A percentile compares a stretch with the other conserved stretches of the same genome.
These are phyloP conservation scores for Alternaria arbusti DNA, from an alignment of 2,329 filamentous ascomycete species.

Conservation along the genomic window DNA sequence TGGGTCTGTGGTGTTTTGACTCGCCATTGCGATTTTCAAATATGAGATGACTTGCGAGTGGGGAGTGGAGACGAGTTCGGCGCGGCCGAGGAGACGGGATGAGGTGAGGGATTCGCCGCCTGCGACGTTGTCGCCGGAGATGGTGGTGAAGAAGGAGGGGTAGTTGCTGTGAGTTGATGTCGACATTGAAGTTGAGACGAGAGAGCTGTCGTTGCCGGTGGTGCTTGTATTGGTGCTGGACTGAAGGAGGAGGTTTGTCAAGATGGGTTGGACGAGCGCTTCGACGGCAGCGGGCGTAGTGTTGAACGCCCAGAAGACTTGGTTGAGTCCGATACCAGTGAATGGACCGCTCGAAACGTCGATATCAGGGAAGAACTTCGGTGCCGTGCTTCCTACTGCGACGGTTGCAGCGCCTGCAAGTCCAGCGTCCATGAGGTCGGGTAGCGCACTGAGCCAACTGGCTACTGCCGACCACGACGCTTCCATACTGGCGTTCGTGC, in stretches of 20 bases:
- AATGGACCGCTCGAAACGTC: background rate
- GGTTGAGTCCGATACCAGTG: constrained; percentile 18
- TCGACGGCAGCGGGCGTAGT: constrained; percentile 18
- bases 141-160: constrained; percentile 22
- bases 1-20: constrained; percentile 19
- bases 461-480: background rate
- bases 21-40: constrained; percentile 16
- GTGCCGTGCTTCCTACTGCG: background rate
- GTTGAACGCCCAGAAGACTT: constrained; percentile 33
- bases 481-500: background rate
- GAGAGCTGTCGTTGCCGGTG: background rate
- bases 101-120: constrained; percentile 32
- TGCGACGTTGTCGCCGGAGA: constrained; percentile 24
- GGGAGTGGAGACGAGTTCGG: constrained; percentile 20
- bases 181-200: background rate
- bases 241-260: background rate
- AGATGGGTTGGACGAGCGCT: constrained; percentile 13
- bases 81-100: constrained; percentile 38
- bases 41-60: background rate
- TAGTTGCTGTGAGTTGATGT: constrained; percentile 6
- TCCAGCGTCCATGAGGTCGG: background rate
- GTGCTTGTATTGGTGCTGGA: background rate
- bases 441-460: background rate
- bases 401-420: background rate
- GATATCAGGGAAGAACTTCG: background rate